phyloP scores from a whole-genome alignment of 1,284 basidiomycete genomes.

The Mixia osmundae region DNA sequence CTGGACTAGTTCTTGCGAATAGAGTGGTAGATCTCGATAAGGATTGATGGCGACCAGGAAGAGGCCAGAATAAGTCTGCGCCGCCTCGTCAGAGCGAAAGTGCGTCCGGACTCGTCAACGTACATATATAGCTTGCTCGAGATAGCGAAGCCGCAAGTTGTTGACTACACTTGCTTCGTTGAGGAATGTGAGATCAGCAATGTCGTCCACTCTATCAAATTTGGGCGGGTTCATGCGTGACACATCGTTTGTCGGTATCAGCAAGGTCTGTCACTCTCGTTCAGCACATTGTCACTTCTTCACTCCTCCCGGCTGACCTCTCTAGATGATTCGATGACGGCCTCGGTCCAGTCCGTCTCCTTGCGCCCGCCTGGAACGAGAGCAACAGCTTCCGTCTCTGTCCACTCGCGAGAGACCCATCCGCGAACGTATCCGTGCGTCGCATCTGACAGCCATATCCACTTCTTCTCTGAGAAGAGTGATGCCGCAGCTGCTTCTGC shows the following conservation, averaged over 20 bases:
- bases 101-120: slow-evolving; percentile 25
- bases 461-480: slow-evolving; percentile 23
- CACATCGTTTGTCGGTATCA: slow-evolving; percentile 46
- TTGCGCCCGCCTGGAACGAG: too few relatives aligned
- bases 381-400: too few relatives aligned
- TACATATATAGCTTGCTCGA: slow-evolving; percentile 83
- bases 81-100: slow-evolving; percentile 1
- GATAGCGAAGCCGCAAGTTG: slow-evolving; percentile 76
- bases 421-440: slow-evolving; percentile 71
- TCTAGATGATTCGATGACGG: too few relatives aligned
- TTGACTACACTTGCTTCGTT: slow-evolving; percentile 98
- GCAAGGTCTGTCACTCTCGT: slow-evolving; percentile 37
- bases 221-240: slow-evolving; percentile 44
- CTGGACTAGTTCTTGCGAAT: slow-evolving; percentile 30
- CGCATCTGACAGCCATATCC: slow-evolving; percentile 76
- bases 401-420: too few relatives aligned
- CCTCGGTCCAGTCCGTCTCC: too few relatives aligned
- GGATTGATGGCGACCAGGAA: slow-evolving; percentile 98
- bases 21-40: slow-evolving; percentile 76
- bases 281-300: background rate
- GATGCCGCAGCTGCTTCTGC: too few relatives aligned
- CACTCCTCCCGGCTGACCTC: too few relatives aligned
- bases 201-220: slow-evolving; percentile 93
- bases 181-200: slow-evolving; percentile 89
- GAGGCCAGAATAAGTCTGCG: slow-evolving; percentile 74